phyloP scores from a whole-genome alignment of 1,139 yeast genomes.

The Suhomyces panamericanus region DNA sequence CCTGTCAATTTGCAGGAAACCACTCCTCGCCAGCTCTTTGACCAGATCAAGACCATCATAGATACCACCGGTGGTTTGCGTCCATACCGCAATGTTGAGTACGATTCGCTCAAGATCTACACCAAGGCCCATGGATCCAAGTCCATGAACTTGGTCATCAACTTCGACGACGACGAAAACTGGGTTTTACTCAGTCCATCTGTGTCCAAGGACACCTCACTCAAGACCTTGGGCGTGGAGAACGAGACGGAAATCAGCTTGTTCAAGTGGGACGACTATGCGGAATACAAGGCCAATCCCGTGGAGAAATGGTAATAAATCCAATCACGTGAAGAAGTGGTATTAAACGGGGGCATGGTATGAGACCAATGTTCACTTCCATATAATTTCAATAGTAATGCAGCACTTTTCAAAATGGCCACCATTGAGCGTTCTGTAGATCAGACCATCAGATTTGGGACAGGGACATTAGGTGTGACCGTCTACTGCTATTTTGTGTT shows the following conservation, averaged over 20 bases:
- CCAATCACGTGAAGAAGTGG: too few relatives aligned
- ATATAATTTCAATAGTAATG: conserved; percentile 3
- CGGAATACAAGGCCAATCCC: conserved; percentile 72
- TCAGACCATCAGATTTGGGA: too few relatives aligned
- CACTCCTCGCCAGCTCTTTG: conserved; percentile 65
- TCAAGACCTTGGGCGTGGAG: conserved; percentile 70
- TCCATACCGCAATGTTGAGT: conserved; percentile 78
- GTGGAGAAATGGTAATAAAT: conserved; percentile 79
- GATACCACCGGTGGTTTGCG: conserved; percentile 68
- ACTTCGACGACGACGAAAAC: conserved; percentile 73
- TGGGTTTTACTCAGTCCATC: conserved; percentile 56
- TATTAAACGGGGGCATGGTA: too few relatives aligned
- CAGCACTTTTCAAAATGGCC: too few relatives aligned
- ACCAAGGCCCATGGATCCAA: conserved; percentile 95
- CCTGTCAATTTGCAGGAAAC: conserved; percentile 70
- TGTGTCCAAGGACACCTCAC: conserved; percentile 39
- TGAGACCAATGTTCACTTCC: too few relatives aligned
- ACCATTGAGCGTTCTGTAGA: too few relatives aligned
- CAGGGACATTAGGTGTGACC: too few relatives aligned
- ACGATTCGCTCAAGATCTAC: conserved; percentile 80
- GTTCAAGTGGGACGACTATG: conserved; percentile 68
- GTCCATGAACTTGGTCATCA: conserved; percentile 88
- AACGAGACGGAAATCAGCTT: conserved; percentile 91
- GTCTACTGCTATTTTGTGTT: too few relatives aligned
- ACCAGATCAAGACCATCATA: conserved; percentile 47